A percentile compares a stretch with the other conserved stretches of the same genome.
Evolutionary conservation across 2,329 filamentous ascomycete species (phyloP).

Genomic region (Truncatella angustata): DNA sequence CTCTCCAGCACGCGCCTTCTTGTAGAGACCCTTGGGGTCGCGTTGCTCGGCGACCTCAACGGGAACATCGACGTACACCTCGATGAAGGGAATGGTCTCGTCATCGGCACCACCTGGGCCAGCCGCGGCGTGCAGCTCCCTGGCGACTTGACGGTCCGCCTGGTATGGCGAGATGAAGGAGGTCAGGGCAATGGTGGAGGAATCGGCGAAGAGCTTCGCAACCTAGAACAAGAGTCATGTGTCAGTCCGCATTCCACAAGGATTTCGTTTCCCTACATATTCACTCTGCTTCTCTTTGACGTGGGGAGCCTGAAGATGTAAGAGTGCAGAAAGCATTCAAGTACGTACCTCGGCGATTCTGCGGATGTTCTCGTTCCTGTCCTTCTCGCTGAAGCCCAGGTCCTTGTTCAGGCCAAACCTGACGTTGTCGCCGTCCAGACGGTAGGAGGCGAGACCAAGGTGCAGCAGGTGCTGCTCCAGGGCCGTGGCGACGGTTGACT

Average conservation of each 20-base stretch:
- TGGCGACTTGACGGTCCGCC: slow-evolving; percentile 79
- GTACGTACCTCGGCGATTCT: slow-evolving; percentile 74
- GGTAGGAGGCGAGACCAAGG: slow-evolving; percentile 78
- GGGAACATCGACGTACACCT: slow-evolving; percentile 90
- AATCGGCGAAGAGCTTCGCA: slow-evolving; percentile 94
- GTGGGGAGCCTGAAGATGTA: too few species aligned
- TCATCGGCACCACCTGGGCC: slow-evolving; percentile 65
- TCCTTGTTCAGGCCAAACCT: slow-evolving; percentile 98
- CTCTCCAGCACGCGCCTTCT: slow-evolving; percentile 89
- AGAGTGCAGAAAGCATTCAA: slow-evolving; percentile 1
- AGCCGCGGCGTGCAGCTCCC: slow-evolving; percentile 68
- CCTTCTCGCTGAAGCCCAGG: slow-evolving; percentile 87
- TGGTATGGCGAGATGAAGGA: slow-evolving; percentile 97
- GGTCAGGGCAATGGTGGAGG: slow-evolving; percentile 81
- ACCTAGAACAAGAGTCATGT: slow-evolving; percentile 49
- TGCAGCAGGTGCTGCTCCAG: slow-evolving; percentile 96
- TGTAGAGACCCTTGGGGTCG: slow-evolving; percentile 96
- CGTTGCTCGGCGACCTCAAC: slow-evolving; percentile 90
- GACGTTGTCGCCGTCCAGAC: slow-evolving; percentile 96
- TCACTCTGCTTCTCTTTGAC: too few species aligned
- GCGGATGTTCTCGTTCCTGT: slow-evolving; percentile 97
- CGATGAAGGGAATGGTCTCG: slow-evolving; percentile 77
- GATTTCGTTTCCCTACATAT: background rate
- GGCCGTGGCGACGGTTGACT: slow-evolving; percentile 94
- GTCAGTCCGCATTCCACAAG: background rate